These are phyloP conservation scores for Gracilaria caudata DNA, from an alignment of 23 red algal species.

Conservation along the genomic window DNA sequence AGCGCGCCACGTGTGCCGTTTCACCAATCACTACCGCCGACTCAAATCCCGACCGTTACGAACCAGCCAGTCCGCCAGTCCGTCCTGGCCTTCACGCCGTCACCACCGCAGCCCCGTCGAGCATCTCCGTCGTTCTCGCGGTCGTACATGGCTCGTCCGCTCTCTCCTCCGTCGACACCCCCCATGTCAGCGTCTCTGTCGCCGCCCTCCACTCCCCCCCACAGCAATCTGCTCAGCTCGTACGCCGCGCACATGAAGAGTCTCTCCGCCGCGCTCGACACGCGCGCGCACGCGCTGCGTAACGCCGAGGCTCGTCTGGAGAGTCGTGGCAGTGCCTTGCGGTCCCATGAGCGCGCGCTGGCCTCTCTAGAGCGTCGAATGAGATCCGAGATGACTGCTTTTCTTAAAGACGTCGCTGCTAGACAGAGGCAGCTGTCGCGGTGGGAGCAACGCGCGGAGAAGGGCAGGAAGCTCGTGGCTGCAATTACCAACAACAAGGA, in stretches of 20 bases:
- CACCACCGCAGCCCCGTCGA: neutral
- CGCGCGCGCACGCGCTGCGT: slow-evolving; percentile 23
- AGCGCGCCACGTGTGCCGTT: neutral
- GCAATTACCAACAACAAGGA: slow-evolving; percentile 27
- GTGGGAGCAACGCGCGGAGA: slow-evolving; percentile 30
- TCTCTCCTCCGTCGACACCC: neutral
- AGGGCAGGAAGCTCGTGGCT: slow-evolving; percentile 29
- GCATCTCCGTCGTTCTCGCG: too few relatives aligned
- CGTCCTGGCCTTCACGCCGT: neutral
- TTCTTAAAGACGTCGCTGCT: slow-evolving; percentile 15
- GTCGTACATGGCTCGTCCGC: neutral
- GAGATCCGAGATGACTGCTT: slow-evolving; percentile 28
- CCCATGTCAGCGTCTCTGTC: slow-evolving; percentile 6
- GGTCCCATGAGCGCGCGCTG: slow-evolving; percentile 6
- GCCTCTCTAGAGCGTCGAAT: slow-evolving; percentile 9
- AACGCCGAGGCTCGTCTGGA: slow-evolving; percentile 18
- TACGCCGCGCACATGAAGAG: slow-evolving; percentile 46
- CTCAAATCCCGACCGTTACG: neutral
- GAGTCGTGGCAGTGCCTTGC: slow-evolving; percentile 19
- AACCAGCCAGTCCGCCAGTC: neutral
- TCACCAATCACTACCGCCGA: neutral
- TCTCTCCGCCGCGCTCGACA: slow-evolving; percentile 33
- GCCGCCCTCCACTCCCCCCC: slow-evolving; percentile 17
- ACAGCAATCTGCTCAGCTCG: slow-evolving; percentile 26
- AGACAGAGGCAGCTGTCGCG: slow-evolving; percentile 30